phyloP scores from a whole-genome alignment of 495 filamentous ascomycete species.

The Aspergillus bertholletiae region DNA sequence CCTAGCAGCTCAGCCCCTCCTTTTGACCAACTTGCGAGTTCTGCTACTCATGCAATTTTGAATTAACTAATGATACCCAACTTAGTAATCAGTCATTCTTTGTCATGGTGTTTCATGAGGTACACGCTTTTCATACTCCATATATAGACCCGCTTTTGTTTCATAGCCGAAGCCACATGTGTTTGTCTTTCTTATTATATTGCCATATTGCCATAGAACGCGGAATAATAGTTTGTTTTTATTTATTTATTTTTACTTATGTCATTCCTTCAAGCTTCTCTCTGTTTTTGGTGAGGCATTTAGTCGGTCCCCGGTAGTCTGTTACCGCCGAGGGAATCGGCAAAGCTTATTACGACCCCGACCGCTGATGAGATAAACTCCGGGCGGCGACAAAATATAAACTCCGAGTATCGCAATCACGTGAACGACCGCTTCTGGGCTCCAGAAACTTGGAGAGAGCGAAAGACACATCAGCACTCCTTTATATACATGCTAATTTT shows the following conservation, averaged over 20 bases:
- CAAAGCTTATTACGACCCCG: background rate
- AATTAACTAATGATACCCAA: slow-evolving; percentile 20
- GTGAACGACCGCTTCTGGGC: slow-evolving; percentile 19
- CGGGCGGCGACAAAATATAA: slow-evolving; percentile 11
- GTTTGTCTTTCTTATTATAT: background rate
- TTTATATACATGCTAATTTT: background rate
- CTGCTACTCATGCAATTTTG: slow-evolving; percentile 4
- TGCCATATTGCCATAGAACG: background rate
- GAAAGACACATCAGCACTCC: slow-evolving; percentile 20
- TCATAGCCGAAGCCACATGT: background rate
- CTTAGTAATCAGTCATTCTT: slow-evolving; percentile 7
- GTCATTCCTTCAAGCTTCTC: too few relatives aligned
- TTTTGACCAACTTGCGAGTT: background rate
- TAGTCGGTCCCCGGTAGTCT: background rate
- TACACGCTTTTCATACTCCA: background rate
- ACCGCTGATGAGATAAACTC: slow-evolving; percentile 2
- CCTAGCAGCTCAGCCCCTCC: background rate
- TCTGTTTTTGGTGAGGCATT: too few relatives aligned
- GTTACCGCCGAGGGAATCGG: background rate
- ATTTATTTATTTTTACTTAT: too few relatives aligned
- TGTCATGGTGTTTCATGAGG: background rate
- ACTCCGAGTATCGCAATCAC: slow-evolving; percentile 30
- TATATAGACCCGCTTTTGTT: background rate
- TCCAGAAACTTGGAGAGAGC: slow-evolving; percentile 11
- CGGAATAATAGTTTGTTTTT: too few relatives aligned